phyloP scores from a whole-genome alignment of 2,329 filamentous ascomycete species.

The Scleromitrula shiraiana region DNA sequence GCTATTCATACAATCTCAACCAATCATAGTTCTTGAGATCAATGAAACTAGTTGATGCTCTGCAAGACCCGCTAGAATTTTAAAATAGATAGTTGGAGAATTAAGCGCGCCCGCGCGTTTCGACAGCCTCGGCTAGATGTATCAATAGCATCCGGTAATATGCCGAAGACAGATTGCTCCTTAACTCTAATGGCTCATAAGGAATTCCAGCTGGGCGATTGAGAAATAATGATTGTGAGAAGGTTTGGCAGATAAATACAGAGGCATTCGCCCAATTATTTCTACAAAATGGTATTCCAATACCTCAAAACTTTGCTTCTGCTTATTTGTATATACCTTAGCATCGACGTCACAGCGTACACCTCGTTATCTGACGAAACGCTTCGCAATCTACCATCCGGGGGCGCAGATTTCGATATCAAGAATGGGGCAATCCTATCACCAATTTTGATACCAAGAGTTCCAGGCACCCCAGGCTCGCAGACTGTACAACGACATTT shows the following conservation, averaged over 20 bases:
- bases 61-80: background rate
- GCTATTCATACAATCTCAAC: no score
- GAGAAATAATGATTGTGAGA: constrained; percentile 22
- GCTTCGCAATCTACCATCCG: constrained; percentile 63
- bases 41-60: background rate
- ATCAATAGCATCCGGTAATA: background rate
- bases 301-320: constrained; percentile 14
- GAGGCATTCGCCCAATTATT: constrained; percentile 17
- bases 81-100: background rate
- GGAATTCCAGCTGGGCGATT: no score
- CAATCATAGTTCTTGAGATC: background rate
- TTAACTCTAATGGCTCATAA: background rate
- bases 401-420: constrained; percentile 71
- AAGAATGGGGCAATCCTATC: constrained; percentile 66
- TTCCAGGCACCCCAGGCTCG: constrained; percentile 77
- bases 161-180: constrained; percentile 1
- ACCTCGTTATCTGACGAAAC: constrained; percentile 62
- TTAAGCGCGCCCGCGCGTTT: constrained; percentile 1
- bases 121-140: background rate
- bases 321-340: constrained; percentile 13
- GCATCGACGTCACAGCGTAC: constrained; percentile 19
- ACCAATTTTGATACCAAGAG: constrained; percentile 79
- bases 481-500: constrained; percentile 71
- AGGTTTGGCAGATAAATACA: constrained; percentile 8
- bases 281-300: constrained; percentile 15